Evolutionary conservation across 192 early-diverging fungal species (phyloP).

Genomic region (Coemansia sp.): DNA sequence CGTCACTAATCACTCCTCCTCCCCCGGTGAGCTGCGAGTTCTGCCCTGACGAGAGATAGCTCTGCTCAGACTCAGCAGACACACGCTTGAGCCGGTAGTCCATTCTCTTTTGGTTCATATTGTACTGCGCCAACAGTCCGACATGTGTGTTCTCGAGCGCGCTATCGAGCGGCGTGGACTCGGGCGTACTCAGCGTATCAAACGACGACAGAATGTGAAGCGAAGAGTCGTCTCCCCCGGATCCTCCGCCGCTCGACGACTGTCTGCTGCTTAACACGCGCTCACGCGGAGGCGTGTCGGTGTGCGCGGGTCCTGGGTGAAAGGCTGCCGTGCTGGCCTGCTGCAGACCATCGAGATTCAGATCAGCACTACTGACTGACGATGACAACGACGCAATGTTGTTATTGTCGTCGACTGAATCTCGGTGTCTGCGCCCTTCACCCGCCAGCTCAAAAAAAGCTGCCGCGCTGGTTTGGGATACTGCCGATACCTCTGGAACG

Average conservation of each 20-base stretch:
- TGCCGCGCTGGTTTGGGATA: not conserved
- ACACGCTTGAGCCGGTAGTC: constrained; percentile 17
- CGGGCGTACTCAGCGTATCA: constrained; percentile 38
- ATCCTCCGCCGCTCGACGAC: constrained; percentile 21
- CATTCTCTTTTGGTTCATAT: constrained; percentile 22
- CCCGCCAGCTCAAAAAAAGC: constrained; percentile 50
- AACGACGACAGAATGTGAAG: constrained; percentile 41
- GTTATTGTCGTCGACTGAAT: constrained; percentile 16
- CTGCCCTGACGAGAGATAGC: constrained; percentile 13
- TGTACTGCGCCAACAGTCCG: constrained; percentile 45
- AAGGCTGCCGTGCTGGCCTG: constrained; percentile 21
- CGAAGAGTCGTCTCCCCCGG: constrained; percentile 37
- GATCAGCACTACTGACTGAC: constrained; percentile 23
- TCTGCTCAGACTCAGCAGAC: constrained; percentile 16
- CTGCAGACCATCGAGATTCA: constrained; percentile 28
- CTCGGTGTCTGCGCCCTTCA: constrained; percentile 32
- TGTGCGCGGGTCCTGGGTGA: constrained; percentile 22
- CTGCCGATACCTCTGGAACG: not conserved
- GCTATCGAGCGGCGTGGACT: constrained; percentile 37
- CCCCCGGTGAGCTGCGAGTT: constrained; percentile 7
- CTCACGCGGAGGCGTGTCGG: not conserved
- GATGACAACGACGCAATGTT: constrained; percentile 17
- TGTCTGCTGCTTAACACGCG: not conserved
- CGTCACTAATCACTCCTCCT: not conserved
- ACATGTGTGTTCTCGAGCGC: constrained; percentile 34